Percentiles rank a stretch among this genome's conserved stretches.
phyloP scores from a whole-genome alignment of 108 stramenopile genomes.

The Bacterosira constricta region DNA sequence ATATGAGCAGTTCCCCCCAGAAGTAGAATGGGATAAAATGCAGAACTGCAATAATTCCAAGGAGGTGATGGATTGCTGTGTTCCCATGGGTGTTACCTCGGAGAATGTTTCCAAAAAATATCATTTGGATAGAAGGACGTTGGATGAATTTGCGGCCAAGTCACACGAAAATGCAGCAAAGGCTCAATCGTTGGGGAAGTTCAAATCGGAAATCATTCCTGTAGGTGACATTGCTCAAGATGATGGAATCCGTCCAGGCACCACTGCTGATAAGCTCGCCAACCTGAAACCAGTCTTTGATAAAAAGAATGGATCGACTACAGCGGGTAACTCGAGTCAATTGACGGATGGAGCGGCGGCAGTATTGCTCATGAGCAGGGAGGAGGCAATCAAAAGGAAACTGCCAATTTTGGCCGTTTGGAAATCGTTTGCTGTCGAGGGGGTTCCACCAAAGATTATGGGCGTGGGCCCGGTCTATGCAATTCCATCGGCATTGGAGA shows the following conservation, averaged over 20 bases:
- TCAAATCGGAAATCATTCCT: slow-evolving; percentile 89
- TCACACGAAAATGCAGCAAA: slow-evolving; percentile 87
- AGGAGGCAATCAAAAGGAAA: slow-evolving; percentile 65
- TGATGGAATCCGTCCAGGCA: slow-evolving; percentile 90
- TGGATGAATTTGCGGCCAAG: slow-evolving; percentile 88
- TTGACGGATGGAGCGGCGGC: slow-evolving; percentile 97
- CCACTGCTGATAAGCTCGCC: slow-evolving; percentile 74
- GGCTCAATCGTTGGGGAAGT: slow-evolving; percentile 81
- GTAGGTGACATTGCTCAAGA: slow-evolving; percentile 77
- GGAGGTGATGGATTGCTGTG: slow-evolving; percentile 86
- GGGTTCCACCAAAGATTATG: slow-evolving; percentile 93
- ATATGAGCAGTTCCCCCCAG: slow-evolving; percentile 54
- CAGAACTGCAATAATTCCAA: slow-evolving; percentile 13
- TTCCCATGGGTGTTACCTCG: slow-evolving; percentile 96
- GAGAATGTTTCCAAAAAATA: slow-evolving; percentile 91
- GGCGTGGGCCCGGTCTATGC: slow-evolving; percentile 93
- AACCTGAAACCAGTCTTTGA: slow-evolving; percentile 88
- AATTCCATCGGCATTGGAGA: slow-evolving; percentile 84
- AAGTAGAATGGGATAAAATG: slow-evolving; percentile 80
- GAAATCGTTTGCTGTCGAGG: slow-evolving; percentile 80
- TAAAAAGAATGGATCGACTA: slow-evolving; percentile 80
- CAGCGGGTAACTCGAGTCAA: slow-evolving; percentile 93
- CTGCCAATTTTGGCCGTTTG: slow-evolving; percentile 84
- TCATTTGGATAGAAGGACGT: slow-evolving; percentile 60
- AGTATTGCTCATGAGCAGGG: slow-evolving; percentile 86